Evolutionary conservation across 345 rosid genomes (phyloP).

Genomic region (Brassica carinata): DNA sequence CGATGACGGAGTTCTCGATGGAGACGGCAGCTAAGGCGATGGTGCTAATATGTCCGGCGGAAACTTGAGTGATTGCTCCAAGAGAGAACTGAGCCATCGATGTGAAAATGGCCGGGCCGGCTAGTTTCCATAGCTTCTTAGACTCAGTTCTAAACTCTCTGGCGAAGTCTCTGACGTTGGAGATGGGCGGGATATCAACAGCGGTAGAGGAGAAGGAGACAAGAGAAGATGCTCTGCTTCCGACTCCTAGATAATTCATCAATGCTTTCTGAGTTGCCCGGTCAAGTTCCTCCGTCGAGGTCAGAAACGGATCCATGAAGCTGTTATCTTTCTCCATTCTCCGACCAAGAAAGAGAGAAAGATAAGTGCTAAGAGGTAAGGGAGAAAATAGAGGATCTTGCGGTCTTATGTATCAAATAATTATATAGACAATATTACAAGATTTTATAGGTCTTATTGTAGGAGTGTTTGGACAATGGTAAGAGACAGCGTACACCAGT

Average conservation of each 20-base stretch:
- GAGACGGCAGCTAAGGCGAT: slow-evolving; percentile 65
- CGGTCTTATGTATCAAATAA: not conserved
- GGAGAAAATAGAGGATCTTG: slow-evolving; percentile 2
- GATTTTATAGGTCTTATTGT: not conserved
- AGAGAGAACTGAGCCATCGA: slow-evolving; percentile 54
- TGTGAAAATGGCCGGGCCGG: slow-evolving; percentile 65
- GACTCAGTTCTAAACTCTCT: slow-evolving; percentile 56
- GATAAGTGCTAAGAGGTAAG: not conserved
- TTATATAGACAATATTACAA: not conserved
- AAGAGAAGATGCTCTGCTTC: slow-evolving; percentile 41
- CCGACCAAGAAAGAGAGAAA: not conserved
- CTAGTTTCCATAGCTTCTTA: slow-evolving; percentile 62
- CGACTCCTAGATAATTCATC: slow-evolving; percentile 5
- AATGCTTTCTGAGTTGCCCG: slow-evolving; percentile 33
- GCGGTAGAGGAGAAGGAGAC: slow-evolving; percentile 46
- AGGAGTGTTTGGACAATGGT: slow-evolving; percentile 16
- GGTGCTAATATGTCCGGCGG: slow-evolving; percentile 69
- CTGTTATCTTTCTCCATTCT: slow-evolving; percentile 45
- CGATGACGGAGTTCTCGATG: slow-evolving; percentile 63
- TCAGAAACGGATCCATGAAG: slow-evolving; percentile 43
- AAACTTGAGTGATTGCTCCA: slow-evolving; percentile 60
- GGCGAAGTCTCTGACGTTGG: slow-evolving; percentile 45
- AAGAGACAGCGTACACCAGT: slow-evolving; percentile 35
- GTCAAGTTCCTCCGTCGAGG: slow-evolving; percentile 36
- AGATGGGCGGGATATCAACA: slow-evolving; percentile 72